Percentiles rank a stretch among this genome's conserved stretches.
Conservation (phyloP, 495 filamentous ascomycete species). For the Penicillium parvum region DNA sequence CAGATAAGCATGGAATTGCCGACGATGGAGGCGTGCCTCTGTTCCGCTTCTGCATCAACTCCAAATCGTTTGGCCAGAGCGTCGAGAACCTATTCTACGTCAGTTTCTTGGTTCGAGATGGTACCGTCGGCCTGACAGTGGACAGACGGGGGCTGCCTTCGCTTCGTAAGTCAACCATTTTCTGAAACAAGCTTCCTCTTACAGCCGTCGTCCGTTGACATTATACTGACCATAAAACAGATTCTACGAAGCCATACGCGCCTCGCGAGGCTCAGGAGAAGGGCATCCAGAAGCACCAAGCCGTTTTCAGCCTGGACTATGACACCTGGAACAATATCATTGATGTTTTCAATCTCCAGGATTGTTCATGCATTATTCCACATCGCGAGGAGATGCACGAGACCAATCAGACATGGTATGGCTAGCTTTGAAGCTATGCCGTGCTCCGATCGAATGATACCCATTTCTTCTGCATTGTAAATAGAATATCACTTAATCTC, state of each 20-base stretch:
- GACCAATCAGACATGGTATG: constrained; percentile 72
- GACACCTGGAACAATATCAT: constrained; percentile 74
- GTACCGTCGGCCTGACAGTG: constrained; percentile 58
- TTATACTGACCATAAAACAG: constrained; percentile 30
- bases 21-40: constrained; percentile 65
- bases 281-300: constrained; percentile 66
- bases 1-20: constrained; percentile 53
- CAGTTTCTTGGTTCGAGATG: constrained; percentile 89
- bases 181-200: neutral
- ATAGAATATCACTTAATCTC: neutral
- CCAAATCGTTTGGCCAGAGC: constrained; percentile 86
- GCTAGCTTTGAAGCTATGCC: constrained; percentile 30
- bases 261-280: constrained; percentile 43
- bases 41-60: constrained; percentile 84
- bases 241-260: constrained; percentile 34
- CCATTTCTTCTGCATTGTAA: neutral
- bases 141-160: constrained; percentile 65
- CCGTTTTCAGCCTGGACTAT: constrained; percentile 80
- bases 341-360: constrained; percentile 64
- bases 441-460: constrained; percentile 12
- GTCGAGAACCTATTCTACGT: constrained; percentile 97
- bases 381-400: constrained; percentile 61
- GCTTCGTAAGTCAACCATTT: constrained; percentile 53
- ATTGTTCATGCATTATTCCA: constrained; percentile 82
- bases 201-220: no score